phyloP scores from a whole-genome alignment of 202 grass and related monocot species.

The Digitaria exilis region DNA sequence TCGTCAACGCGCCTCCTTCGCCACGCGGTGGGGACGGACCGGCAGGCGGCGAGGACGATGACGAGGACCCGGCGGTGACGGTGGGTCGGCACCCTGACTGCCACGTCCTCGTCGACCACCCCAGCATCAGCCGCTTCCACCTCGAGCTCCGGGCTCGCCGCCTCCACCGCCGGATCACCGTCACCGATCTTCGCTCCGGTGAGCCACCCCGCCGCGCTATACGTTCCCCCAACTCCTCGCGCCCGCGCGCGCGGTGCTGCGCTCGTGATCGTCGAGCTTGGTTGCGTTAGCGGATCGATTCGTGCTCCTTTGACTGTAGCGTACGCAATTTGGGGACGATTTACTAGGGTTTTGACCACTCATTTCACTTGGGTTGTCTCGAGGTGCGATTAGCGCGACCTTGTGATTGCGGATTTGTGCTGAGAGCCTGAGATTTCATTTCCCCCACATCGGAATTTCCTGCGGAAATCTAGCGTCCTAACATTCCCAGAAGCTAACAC shows the following conservation, averaged over 20 bases:
- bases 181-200: constrained; percentile 81
- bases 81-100: constrained; percentile 88
- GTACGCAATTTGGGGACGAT: neutral
- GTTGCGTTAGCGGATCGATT: neutral
- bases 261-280: neutral
- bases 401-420: neutral
- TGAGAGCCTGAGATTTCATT: neutral
- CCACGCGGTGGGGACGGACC: neutral
- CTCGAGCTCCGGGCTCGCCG: constrained; percentile 53
- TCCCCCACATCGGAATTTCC: neutral
- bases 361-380: neutral
- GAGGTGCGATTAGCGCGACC: neutral
- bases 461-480: neutral
- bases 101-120: constrained; percentile 87
- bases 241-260: neutral
- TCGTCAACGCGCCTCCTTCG: constrained; percentile 69
- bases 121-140: constrained; percentile 93
- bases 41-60: neutral
- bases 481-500: neutral
- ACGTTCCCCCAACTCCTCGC: neutral
- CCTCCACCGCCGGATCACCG: constrained; percentile 52
- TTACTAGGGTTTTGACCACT: neutral
- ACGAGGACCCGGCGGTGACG: constrained; percentile 48
- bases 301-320: neutral
- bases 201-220: neutral